Base-by-base conservation (phyloP, 495 filamentous ascomycete species). In the Amphirosellinia nigrospora region DNA sequence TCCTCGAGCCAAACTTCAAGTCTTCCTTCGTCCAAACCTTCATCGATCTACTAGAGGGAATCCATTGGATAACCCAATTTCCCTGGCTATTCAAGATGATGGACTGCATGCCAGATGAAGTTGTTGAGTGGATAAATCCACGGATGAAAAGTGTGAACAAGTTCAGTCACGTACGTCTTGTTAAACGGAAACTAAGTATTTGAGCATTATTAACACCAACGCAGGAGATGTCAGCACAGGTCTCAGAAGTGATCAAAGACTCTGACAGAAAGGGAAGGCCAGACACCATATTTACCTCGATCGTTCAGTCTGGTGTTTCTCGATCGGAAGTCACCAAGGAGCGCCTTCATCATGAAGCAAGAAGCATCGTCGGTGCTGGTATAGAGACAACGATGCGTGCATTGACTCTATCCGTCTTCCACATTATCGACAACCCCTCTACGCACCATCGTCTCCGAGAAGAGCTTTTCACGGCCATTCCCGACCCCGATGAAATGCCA, bases 31-130 rank as follows among this genome's bases (percentile, higher is more conserved):
- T 36, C 3, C 4, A 50, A n/a, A n/a, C 61, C 0, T 6, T 64
- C 4, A 23, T 64, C 1, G 43, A 64, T 21, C 23, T 48, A 15
- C 38, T 64, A 0, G 61, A 64, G 0, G 34, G 8, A 19, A 41
- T 64, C 30, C 61, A 64, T 23, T 64, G 39, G 39, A 13, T 48
- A 8, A 64, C 61, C 23, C 61, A 64, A 23, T 64, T 64, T 13
- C 38, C 61, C 41, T 45, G 39, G 39, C 15, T 64, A 9, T 0
- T 13, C 41, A 64, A 19, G 4, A 41, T 28, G 28, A 32, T 64
- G 23, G 1, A 32, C 8, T 48, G 19, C 26, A 32, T 64, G 61
- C 41, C 61, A 0, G 61, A 48, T 7, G 16, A 23, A 15, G 16
- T 50, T 7, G 36, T 61, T 9, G 36, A 21, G n/a, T 41, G 58